Evolutionary conservation across 164 flowering plant species (phyloP).

Genomic region (Cinnamomum chago): DNA sequence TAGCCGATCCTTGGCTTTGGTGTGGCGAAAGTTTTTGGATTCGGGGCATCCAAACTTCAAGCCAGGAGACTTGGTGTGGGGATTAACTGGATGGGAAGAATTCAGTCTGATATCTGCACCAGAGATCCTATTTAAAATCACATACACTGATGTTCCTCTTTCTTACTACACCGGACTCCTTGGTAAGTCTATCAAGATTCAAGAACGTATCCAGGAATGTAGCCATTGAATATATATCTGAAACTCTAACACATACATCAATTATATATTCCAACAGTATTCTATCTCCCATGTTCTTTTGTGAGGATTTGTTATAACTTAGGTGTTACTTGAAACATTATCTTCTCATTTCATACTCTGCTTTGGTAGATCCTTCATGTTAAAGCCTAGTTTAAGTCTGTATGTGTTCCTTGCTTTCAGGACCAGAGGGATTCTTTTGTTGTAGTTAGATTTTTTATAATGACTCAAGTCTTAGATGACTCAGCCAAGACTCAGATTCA

Average conservation of each 20-base stretch:
- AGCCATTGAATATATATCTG: background rate
- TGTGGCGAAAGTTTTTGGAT: conserved; percentile 39
- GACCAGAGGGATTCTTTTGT: no score
- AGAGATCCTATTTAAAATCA: conserved; percentile 24
- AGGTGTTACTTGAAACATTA: background rate
- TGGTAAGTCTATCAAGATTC: conserved; percentile 12
- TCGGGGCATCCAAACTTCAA: conserved; percentile 35
- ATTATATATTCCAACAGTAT: background rate
- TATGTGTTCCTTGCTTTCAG: background rate
- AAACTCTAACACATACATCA: background rate
- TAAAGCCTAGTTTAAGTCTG: background rate
- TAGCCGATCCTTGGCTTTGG: conserved; percentile 21
- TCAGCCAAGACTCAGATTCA: no score
- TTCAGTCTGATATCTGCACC: conserved; percentile 26
- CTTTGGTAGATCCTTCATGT: background rate
- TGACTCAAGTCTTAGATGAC: no score
- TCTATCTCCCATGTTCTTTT: background rate
- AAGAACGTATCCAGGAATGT: background rate
- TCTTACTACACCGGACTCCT: conserved; percentile 38
- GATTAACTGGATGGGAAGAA: conserved; percentile 54
- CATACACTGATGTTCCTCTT: conserved; percentile 45
- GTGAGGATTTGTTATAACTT: background rate
- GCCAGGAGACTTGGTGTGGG: conserved; percentile 56
- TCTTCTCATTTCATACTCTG: background rate
- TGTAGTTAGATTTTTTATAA: no score